Evolutionary conservation across 2,329 filamentous ascomycete genomes (phyloP).

Genomic region (Botrytis hyacinthi): DNA sequence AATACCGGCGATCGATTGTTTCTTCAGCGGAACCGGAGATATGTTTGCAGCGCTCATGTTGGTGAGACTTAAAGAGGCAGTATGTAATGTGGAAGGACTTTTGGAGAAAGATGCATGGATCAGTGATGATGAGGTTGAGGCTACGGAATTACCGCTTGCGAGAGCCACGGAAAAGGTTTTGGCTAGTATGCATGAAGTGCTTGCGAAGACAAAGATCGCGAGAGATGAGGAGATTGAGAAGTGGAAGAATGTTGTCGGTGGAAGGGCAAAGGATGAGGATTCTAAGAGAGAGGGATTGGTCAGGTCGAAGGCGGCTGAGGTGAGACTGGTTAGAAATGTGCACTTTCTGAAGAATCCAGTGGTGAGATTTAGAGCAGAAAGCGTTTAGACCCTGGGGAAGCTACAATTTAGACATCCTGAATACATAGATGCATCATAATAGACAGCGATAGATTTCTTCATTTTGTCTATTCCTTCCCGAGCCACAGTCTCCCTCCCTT

Average conservation of each 20-base stretch:
- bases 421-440: conserved; percentile 2
- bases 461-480: not conserved
- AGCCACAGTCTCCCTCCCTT: not conserved
- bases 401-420: not conserved
- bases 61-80: conserved; percentile 82
- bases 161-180: conserved; percentile 82
- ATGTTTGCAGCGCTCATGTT: conserved; percentile 96
- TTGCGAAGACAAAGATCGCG: conserved; percentile 64
- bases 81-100: conserved; percentile 50
- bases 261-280: conserved; percentile 42
- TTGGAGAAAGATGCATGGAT: conserved; percentile 65
- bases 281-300: conserved; percentile 56
- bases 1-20: conserved; percentile 84
- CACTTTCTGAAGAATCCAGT: conserved; percentile 65
- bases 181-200: conserved; percentile 86
- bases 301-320: conserved; percentile 81
- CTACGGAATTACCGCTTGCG: conserved; percentile 76
- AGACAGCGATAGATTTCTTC: not conserved
- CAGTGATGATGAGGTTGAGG: conserved; percentile 66
- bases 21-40: conserved; percentile 95
- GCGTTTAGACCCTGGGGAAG: conserved; percentile 37
- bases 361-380: conserved; percentile 59
- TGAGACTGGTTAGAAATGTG: conserved; percentile 76
- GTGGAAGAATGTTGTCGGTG: conserved; percentile 47
- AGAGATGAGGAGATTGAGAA: conserved; percentile 63